Conservation (phyloP, 768 basidiomycete species). For the Baorangia bicolor region DNA sequence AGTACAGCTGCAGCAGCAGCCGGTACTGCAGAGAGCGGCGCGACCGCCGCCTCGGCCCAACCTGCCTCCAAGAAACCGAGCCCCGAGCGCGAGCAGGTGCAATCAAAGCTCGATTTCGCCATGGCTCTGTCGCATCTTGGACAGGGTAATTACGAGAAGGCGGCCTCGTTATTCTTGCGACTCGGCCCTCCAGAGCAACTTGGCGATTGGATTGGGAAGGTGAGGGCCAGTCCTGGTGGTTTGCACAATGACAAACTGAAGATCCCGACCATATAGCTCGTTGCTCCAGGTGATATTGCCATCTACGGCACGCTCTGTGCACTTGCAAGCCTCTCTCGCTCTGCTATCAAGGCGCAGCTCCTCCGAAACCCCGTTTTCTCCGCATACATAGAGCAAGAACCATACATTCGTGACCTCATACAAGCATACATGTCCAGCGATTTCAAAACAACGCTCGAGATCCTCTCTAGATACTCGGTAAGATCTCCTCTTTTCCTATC, state of each 20-base stretch:
- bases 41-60: slow-evolving; percentile 8
- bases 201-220: slow-evolving; percentile 79
- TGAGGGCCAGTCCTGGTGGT: slow-evolving; percentile 18
- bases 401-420: slow-evolving; percentile 82
- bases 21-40: slow-evolving; percentile 24
- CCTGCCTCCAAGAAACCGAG: slow-evolving; percentile 44
- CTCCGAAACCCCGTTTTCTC: slow-evolving; percentile 71
- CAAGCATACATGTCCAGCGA: slow-evolving; percentile 84
- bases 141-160: slow-evolving; percentile 73
- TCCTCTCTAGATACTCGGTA: slow-evolving; percentile 74
- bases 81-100: slow-evolving; percentile 60
- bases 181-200: slow-evolving; percentile 64
- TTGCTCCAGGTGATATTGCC: slow-evolving; percentile 81
- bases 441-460: slow-evolving; percentile 78
- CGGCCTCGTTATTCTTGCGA: slow-evolving; percentile 70
- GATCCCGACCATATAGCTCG: slow-evolving; percentile 39
- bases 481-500: slow-evolving; percentile 5
- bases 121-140: slow-evolving; percentile 75
- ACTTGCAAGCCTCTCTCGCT: slow-evolving; percentile 72
- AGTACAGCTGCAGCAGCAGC: slow-evolving; percentile 42
- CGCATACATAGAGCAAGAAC: slow-evolving; percentile 80
- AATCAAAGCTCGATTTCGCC: slow-evolving; percentile 80
- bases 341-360: slow-evolving; percentile 63
- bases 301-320: slow-evolving; percentile 85
- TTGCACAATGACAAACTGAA: background rate